phyloP scores from a whole-genome alignment of 2,329 filamentous ascomycete species.

The Ceratocystis ficicola region DNA sequence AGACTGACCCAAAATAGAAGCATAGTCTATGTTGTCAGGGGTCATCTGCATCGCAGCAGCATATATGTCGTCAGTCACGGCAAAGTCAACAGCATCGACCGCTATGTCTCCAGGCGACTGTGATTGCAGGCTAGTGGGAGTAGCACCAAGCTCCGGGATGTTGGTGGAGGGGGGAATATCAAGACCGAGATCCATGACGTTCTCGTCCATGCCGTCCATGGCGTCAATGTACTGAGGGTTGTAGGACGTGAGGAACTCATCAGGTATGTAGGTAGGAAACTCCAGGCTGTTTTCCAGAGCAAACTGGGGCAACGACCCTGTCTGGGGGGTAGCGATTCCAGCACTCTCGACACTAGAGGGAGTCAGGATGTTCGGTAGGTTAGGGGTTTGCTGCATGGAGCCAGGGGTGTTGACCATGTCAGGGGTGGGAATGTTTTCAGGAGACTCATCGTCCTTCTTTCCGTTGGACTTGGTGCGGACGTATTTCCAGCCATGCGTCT shows the following conservation, averaged over 20 bases:
- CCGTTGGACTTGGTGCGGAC: constrained; percentile 86
- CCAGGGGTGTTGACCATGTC: constrained; percentile 33
- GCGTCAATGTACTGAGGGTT: constrained; percentile 25
- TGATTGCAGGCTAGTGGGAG: constrained; percentile 18
- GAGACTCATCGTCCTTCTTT: constrained; percentile 37
- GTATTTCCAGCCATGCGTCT: constrained; percentile 84
- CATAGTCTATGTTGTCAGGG: constrained; percentile 26
- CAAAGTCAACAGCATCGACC: constrained; percentile 46
- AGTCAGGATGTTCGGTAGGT: constrained; percentile 49
- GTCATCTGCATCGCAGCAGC: constrained; percentile 41
- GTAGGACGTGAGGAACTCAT: constrained; percentile 35
- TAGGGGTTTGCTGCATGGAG: constrained; percentile 43
- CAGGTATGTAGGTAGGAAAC: constrained; percentile 40
- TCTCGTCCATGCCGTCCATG: constrained; percentile 31
- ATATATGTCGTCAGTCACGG: constrained; percentile 51
- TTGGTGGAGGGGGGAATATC: constrained; percentile 19
- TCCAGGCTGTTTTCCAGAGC: constrained; percentile 30
- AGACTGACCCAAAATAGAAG: constrained; percentile 30
- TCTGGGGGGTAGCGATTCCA: constrained; percentile 43
- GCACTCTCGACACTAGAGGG: constrained; percentile 43
- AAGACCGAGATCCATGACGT: constrained; percentile 18
- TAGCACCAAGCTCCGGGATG: constrained; percentile 18
- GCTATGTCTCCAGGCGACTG: constrained; percentile 15
- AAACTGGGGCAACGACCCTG: constrained; percentile 34
- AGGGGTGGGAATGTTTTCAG: neutral